phyloP scores from a whole-genome alignment of 2,329 filamentous ascomycete species.

The Colletotrichum lindemuthianum region DNA sequence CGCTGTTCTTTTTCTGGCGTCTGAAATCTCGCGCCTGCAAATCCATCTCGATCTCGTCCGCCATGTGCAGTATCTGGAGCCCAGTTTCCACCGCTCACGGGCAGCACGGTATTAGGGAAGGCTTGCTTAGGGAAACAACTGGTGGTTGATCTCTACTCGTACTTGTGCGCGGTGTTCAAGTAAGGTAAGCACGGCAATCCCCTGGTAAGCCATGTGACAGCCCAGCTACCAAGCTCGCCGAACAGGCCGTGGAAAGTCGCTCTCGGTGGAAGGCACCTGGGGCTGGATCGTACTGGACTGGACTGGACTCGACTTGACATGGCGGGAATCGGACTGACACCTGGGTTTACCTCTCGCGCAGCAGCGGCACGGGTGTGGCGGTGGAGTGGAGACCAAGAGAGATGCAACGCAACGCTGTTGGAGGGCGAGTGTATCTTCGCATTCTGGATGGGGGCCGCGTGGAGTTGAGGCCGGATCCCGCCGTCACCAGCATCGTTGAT shows the following conservation, averaged over 20 bases:
- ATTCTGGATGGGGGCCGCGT: constrained; percentile 28
- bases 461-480: constrained; percentile 23
- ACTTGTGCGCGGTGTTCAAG: too few species aligned
- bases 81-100: constrained; percentile 14
- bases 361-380: constrained; percentile 21
- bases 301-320: constrained; percentile 2
- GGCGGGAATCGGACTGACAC: constrained; percentile 19
- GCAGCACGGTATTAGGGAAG: constrained; percentile 11
- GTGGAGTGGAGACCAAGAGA: constrained; percentile 14
- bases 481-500: constrained; percentile 29
- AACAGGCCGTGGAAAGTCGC: not conserved
- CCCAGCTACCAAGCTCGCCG: constrained; percentile 4
- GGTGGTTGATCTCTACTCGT: too few species aligned
- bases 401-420: constrained; percentile 28
- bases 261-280: not conserved
- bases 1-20: not conserved
- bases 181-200: constrained; percentile 12
- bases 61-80: constrained; percentile 28
- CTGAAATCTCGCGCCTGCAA: not conserved
- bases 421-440: constrained; percentile 6
- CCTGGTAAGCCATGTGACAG: constrained; percentile 32
- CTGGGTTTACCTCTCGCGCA: constrained; percentile 8
- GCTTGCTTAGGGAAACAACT: constrained; percentile 4
- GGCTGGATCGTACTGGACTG: not conserved
- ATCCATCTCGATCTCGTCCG: constrained; percentile 16